Evolutionary conservation across 140 eudicot species (phyloP).

Genomic region (Flaveria floridana): DNA sequence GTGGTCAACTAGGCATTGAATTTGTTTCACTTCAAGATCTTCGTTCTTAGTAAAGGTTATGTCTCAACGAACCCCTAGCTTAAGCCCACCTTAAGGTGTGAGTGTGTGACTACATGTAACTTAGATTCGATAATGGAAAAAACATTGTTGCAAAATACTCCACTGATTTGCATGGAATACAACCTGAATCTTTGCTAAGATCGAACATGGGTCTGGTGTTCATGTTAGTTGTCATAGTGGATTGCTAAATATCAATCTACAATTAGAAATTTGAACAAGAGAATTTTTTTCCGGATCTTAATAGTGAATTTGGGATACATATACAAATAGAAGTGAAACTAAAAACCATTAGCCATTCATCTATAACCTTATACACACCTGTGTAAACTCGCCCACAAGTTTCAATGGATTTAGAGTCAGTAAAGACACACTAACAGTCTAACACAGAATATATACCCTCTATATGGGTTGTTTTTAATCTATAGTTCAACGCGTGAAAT

Average conservation of each 20-base stretch:
- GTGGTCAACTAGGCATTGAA: no score
- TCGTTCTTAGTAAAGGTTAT: not conserved
- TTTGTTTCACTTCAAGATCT: no score
- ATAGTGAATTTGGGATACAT: constrained; percentile 2
- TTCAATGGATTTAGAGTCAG: not conserved
- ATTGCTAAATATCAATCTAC: not conserved
- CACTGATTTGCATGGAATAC: constrained; percentile 13
- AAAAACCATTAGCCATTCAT: not conserved
- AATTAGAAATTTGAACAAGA: not conserved
- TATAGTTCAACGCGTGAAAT: not conserved
- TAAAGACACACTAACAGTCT: not conserved
- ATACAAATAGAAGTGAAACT: constrained; percentile 2
- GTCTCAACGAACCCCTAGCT: not conserved
- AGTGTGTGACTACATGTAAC: no score
- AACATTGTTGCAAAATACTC: not conserved
- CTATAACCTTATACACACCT: not conserved
- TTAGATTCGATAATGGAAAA: no score
- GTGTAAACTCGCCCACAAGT: not conserved
- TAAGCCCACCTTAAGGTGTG: not conserved
- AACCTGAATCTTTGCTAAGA: constrained; percentile 6
- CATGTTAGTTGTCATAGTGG: not conserved
- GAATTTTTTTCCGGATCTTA: not conserved
- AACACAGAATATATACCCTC: constrained; percentile 4
- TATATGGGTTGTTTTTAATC: not conserved
- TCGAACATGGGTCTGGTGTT: not conserved